Base-by-base conservation (phyloP, 2,329 filamentous ascomycete genomes). In the Coniochaeta pulveracea region DNA sequence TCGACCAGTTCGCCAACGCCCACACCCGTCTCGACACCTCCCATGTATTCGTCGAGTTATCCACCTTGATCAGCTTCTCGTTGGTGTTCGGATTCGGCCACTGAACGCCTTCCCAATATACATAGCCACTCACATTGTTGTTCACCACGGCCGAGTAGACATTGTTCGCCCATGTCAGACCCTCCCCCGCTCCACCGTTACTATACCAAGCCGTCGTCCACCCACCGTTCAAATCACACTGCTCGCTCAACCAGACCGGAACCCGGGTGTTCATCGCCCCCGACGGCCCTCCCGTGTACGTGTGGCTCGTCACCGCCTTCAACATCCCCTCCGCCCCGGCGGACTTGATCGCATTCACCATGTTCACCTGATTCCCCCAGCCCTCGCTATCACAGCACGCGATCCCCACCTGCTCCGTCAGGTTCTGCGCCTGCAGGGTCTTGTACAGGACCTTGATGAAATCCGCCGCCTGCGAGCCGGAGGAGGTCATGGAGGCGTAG, bases 381-480 rank as follows among this genome's bases (percentile, higher is more conserved):
- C 57, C 55, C 36, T 55, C 53, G 4, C 52, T 50, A 44, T 61
- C 53, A 43, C 55, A 58, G 51, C 55, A 58, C 17, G 50, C 45
- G 32, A 57, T 49, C 26, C 49, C 49, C 23, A 64, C 48, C 29
- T 55, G 47, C 9, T 37, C 30, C 10, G 33, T 36, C 22, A 50
- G 39, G 26, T 43, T 44, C 6, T 39, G 37, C 12, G 43, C 34
- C 21, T 41, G 48, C 29, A 68, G 52, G 2, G 59, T 61, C 12
- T 56, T 51, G 33, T 56, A 52, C 26, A 72, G 54, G n/a, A 64
- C 52, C 36, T 52, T 47, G 49, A 72, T 63, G 47, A 72, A 69
- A 25, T 64, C 60, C 28, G 61, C 64, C 4, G 65, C 65, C 50
- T 69, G 83, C 46, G 78, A 80, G 60, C 94, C 95, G 68, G 91